Conservation (phyloP, 2,329 filamentous ascomycete genomes). For the Colletotrichum sublineola region DNA sequence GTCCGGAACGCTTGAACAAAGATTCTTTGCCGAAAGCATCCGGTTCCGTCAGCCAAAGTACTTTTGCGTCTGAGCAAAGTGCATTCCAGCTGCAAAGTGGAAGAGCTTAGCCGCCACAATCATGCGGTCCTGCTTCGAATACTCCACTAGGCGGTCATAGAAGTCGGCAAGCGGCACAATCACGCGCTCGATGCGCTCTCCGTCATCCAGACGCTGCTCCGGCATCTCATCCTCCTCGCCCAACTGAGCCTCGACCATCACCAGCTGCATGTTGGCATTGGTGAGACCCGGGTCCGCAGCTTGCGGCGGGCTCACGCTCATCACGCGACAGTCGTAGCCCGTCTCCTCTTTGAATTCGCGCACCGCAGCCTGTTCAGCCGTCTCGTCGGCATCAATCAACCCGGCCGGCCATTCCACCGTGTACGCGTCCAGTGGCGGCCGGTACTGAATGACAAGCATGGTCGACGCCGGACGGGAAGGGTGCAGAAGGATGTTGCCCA, state of each 20-base stretch:
- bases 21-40: not conserved
- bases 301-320: conserved; percentile 65
- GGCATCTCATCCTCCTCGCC: conserved; percentile 64
- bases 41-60: not conserved
- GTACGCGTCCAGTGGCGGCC: conserved; percentile 64
- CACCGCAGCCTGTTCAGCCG: conserved; percentile 64
- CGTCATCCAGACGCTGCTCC: conserved; percentile 71
- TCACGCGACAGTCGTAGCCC: conserved; percentile 65
- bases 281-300: conserved; percentile 71
- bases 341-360: conserved; percentile 69
- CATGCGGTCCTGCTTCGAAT: conserved; percentile 61
- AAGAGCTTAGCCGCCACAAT: conserved; percentile 70
- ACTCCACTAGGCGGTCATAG: conserved; percentile 66
- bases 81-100: conserved; percentile 71
- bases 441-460: conserved; percentile 65
- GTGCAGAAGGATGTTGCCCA: conserved; percentile 70
- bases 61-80: conserved; percentile 51
- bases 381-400: conserved; percentile 65
- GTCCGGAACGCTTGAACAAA: not conserved
- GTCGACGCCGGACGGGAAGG: conserved; percentile 59
- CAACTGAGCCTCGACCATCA: conserved; percentile 70
- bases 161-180: conserved; percentile 69
- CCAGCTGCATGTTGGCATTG: conserved; percentile 72
- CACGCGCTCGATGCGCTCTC: conserved; percentile 72
- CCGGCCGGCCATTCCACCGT: conserved; percentile 69